Conservation (phyloP, 1,284 basidiomycete genomes). For the Agroathelia rolfsii region DNA sequence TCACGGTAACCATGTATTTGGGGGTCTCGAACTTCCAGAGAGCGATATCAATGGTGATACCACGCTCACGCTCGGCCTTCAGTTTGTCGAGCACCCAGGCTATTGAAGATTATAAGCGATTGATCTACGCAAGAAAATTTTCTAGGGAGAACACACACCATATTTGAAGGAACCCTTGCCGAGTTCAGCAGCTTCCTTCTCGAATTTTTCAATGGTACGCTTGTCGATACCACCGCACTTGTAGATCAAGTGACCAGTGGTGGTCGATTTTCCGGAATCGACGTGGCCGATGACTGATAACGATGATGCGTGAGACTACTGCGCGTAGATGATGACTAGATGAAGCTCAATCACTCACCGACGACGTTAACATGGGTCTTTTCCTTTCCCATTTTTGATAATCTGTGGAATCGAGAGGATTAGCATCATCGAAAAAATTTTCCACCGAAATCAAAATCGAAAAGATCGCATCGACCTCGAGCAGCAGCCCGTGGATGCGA, state of each 20-base stretch:
- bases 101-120: slow-evolving; percentile 27
- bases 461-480: slow-evolving; percentile 4
- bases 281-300: slow-evolving; percentile 90
- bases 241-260: slow-evolving; percentile 99
- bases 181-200: slow-evolving; percentile 99
- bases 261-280: slow-evolving; percentile 98
- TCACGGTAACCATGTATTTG: slow-evolving; percentile 80
- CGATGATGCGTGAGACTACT: slow-evolving; percentile 22
- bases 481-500: neutral
- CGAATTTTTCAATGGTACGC: slow-evolving; percentile 99
- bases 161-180: slow-evolving; percentile 99
- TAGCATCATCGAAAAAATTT: too few relatives aligned
- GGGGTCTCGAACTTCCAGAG: slow-evolving; percentile 99
- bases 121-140: slow-evolving; percentile 13
- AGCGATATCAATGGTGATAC: slow-evolving; percentile 99
- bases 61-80: slow-evolving; percentile 99
- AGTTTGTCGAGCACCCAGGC: slow-evolving; percentile 99
- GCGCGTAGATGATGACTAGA: slow-evolving; percentile 11
- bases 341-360: slow-evolving; percentile 41
- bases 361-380: slow-evolving; percentile 88
- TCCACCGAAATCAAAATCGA: too few relatives aligned
- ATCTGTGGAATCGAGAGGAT: slow-evolving; percentile 27
- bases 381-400: slow-evolving; percentile 80
- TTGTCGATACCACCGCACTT: slow-evolving; percentile 99
- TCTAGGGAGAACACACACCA: slow-evolving; percentile 65